Percentiles rank a stretch among this genome's conserved stretches.
phyloP scores from a whole-genome alignment of 768 basidiomycete species.

The Leccinellum rugosiceps region DNA sequence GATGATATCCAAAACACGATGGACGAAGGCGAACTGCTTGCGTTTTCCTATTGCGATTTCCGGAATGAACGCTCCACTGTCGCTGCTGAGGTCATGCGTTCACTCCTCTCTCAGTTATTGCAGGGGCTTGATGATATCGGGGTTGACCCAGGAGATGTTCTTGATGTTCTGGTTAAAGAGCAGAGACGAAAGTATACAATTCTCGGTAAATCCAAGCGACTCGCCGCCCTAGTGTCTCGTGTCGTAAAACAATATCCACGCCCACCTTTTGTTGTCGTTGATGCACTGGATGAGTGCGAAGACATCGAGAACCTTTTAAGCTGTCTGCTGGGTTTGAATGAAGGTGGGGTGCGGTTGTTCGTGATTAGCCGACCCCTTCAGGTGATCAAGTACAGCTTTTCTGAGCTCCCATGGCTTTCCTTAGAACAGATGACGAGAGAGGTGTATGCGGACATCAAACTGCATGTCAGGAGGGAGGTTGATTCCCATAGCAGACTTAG shows the following conservation, averaged over 20 bases:
- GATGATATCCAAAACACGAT: background rate
- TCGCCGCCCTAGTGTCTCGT: background rate
- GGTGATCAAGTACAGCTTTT: slow-evolving; percentile 5
- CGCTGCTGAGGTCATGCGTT: background rate
- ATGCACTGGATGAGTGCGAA: slow-evolving; percentile 19
- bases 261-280: slow-evolving; percentile 7
- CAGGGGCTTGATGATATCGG: background rate
- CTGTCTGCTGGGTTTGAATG: background rate
- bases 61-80: background rate
- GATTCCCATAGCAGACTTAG: slow-evolving; percentile 6
- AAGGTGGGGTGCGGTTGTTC: slow-evolving; percentile 2
- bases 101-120: background rate
- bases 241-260: background rate
- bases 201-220: background rate
- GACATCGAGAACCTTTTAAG: slow-evolving; percentile 4
- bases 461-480: slow-evolving; percentile 4
- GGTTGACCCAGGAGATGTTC: background rate
- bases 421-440: background rate
- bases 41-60: background rate
- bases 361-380: slow-evolving; percentile 3
- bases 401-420: background rate
- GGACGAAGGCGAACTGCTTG: background rate
- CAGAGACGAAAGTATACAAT: background rate
- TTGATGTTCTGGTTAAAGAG: background rate
- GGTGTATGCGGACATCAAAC: slow-evolving; percentile 8